Conservation (phyloP, 1,284 basidiomycete species). For the Tetrapyrgos nigripes region DNA sequence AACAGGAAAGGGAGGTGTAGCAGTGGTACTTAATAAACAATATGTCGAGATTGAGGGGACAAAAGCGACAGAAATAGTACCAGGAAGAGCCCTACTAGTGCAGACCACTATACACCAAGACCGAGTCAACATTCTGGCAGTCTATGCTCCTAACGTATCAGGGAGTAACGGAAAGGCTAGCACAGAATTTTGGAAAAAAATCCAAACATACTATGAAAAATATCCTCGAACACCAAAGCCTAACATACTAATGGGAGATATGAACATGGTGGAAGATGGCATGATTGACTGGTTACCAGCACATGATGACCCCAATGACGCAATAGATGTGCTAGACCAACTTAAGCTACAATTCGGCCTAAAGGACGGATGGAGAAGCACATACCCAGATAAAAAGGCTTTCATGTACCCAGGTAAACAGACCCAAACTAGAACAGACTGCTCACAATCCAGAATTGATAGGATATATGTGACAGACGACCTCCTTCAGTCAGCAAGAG, state of each 20-base stretch:
- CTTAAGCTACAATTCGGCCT: constrained; percentile 23
- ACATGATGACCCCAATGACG: constrained; percentile 11
- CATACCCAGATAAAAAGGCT: constrained; percentile 23
- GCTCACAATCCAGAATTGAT: constrained; percentile 33
- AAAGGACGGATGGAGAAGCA: constrained; percentile 36
- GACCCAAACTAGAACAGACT: constrained; percentile 7
- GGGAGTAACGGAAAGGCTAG: constrained; percentile 10
- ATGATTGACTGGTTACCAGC: constrained; percentile 19
- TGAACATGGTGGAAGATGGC: constrained; percentile 22
- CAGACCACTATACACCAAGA: constrained; percentile 22
- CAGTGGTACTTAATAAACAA: constrained; percentile 41
- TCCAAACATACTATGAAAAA: constrained; percentile 11
- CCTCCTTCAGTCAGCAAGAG: neutral
- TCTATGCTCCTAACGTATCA: constrained; percentile 45
- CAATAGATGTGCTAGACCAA: constrained; percentile 16
- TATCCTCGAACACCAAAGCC: constrained; percentile 1
- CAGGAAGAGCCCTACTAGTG: constrained; percentile 37
- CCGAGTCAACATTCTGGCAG: constrained; percentile 26
- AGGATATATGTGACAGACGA: constrained; percentile 29
- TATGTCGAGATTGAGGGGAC: constrained; percentile 18
- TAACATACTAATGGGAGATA: constrained; percentile 19
- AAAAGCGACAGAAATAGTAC: constrained; percentile 24
- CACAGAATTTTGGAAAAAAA: constrained; percentile 24
- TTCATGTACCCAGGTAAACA: constrained; percentile 32
- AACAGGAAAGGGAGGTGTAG: constrained; percentile 34